These are phyloP conservation scores for Clarkia xantiana DNA, from an alignment of 345 rosid species.

Conservation along the genomic window DNA sequence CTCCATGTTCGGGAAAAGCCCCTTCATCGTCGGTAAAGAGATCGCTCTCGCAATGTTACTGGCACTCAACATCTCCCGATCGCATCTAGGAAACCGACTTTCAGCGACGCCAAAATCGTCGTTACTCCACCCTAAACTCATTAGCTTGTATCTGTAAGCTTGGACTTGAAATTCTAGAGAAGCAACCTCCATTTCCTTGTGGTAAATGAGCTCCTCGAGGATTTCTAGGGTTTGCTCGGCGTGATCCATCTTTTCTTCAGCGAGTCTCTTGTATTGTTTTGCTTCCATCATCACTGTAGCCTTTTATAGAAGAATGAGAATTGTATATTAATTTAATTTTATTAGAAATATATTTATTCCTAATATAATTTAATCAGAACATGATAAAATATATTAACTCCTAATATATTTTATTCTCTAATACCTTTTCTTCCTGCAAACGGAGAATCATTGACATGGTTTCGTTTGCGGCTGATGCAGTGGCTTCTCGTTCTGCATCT, in stretches of 20 bases:
- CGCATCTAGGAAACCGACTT: conserved; percentile 23
- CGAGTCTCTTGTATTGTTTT: conserved; percentile 70
- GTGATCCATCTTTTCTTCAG: conserved; percentile 66
- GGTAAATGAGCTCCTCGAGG: conserved; percentile 58
- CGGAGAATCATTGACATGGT: conserved; percentile 81
- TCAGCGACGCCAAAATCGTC: conserved; percentile 27
- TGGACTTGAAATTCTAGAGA: conserved; percentile 75
- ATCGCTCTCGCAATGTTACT: conserved; percentile 18
- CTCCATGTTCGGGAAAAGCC: conserved; percentile 4
- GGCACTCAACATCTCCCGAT: conserved; percentile 13
- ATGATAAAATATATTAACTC: no score
- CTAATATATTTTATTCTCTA: no score
- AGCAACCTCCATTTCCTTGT: conserved; percentile 76
- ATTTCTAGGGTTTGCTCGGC: conserved; percentile 56
- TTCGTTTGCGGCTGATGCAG: conserved; percentile 60
- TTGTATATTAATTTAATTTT: no score
- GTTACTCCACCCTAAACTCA: conserved; percentile 57
- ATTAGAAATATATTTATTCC: no score
- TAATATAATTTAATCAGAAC: no score
- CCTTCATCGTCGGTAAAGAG: conserved; percentile 22
- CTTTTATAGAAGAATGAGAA: no score
- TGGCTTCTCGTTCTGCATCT: conserved; percentile 79
- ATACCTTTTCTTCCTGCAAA: conserved; percentile 75
- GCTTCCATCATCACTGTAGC: conserved; percentile 72
- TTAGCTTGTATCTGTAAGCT: conserved; percentile 53